phyloP scores from a whole-genome alignment of 108 stramenopile genomes.

The Hondaea fermentalgiana region DNA sequence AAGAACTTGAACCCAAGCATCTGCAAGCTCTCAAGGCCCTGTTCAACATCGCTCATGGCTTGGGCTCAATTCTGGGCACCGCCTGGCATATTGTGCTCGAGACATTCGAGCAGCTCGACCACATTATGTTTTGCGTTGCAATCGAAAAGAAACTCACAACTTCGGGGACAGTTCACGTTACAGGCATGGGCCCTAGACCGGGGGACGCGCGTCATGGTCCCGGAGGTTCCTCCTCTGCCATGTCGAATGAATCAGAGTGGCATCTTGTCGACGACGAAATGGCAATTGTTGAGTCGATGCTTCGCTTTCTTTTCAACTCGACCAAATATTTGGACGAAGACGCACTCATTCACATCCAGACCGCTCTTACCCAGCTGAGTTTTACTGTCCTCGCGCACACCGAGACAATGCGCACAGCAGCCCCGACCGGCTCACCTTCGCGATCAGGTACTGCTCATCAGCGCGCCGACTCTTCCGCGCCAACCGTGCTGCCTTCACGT shows the following conservation, averaged over 20 bases:
- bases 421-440: background rate
- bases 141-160: slow-evolving; percentile 12
- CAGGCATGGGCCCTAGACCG: background rate
- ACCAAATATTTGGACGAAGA: slow-evolving; percentile 9
- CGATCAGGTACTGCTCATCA: background rate
- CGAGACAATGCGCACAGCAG: background rate
- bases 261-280: slow-evolving; percentile 11
- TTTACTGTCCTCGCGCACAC: slow-evolving; percentile 11
- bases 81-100: slow-evolving; percentile 14
- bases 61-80: background rate
- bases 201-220: background rate
- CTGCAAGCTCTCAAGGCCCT: background rate
- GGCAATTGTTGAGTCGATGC: slow-evolving; percentile 14
- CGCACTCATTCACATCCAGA: background rate
- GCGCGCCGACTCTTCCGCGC: too few relatives aligned
- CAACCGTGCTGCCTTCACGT: too few relatives aligned
- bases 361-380: background rate
- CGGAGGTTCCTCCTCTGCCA: background rate
- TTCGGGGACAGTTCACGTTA: background rate
- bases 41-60: slow-evolving; percentile 5
- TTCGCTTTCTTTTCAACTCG: background rate
- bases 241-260: background rate
- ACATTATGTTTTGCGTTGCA: slow-evolving; percentile 6
- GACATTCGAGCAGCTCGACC: slow-evolving; percentile 7
- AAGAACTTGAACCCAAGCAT: background rate